These are phyloP conservation scores for Populus hybrid DNA, from an alignment of 441 rosid species.

Conservation along the genomic window DNA sequence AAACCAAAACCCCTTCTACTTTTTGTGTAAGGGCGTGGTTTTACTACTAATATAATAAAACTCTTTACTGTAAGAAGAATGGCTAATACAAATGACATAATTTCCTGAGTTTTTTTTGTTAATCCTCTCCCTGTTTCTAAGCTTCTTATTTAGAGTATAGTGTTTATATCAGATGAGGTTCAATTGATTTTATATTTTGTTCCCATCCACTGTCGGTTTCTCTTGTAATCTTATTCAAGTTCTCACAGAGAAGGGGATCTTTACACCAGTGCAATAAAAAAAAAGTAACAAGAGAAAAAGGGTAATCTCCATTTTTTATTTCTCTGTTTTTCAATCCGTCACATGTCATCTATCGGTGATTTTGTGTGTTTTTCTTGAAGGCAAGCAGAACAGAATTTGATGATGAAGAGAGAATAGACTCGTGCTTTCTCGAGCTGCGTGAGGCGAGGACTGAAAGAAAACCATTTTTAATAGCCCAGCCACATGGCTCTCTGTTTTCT, in stretches of 20 bases:
- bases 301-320: background rate
- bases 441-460: background rate
- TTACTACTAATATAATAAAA: slow-evolving; percentile 32
- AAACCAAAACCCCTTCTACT: slow-evolving; percentile 37
- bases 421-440: slow-evolving; percentile 28
- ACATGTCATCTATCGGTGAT: background rate
- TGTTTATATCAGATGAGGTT: background rate
- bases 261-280: slow-evolving; percentile 2
- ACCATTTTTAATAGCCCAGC: background rate
- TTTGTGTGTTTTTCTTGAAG: background rate
- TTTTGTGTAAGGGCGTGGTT: slow-evolving; percentile 47
- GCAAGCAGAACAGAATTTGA: slow-evolving; percentile 16
- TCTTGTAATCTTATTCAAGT: background rate
- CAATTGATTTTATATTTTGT: background rate
- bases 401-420: slow-evolving; percentile 15
- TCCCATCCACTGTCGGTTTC: background rate
- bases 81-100: slow-evolving; percentile 1
- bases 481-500: background rate
- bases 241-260: background rate
- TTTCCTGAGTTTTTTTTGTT: background rate
- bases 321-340: background rate
- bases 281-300: background rate
- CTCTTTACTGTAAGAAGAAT: background rate
- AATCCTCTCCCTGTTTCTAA: background rate
- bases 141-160: background rate